phyloP scores from a whole-genome alignment of 129 eudicot species.

The Gnaphalium uliginosum region DNA sequence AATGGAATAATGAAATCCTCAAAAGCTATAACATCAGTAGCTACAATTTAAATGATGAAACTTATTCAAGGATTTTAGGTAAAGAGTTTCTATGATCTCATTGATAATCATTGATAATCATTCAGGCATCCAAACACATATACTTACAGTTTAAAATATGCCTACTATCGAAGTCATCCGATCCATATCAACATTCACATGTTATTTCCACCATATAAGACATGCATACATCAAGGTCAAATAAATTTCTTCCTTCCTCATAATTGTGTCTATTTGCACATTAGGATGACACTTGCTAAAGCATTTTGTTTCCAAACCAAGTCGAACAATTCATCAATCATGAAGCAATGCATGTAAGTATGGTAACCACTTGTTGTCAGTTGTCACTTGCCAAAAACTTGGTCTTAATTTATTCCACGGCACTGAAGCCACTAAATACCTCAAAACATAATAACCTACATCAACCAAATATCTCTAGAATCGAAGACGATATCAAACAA shows the following conservation, averaged over 20 bases:
- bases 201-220: not conserved
- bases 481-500: conserved; percentile 1
- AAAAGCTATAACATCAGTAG: not conserved
- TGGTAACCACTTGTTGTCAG: not conserved
- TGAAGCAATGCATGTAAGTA: not conserved
- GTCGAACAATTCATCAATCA: not conserved
- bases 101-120: not conserved
- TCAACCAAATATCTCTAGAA: not conserved
- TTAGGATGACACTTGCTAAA: not conserved
- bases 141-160: not conserved
- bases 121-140: not conserved
- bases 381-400: conserved; percentile 5
- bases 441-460: not conserved
- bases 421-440: not conserved
- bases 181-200: conserved; percentile 2
- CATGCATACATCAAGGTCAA: not conserved
- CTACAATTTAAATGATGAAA: not conserved
- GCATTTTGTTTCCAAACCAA: not conserved
- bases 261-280: not conserved
- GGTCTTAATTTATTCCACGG: not conserved
- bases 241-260: not conserved
- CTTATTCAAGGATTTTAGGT: not conserved
- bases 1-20: not conserved
- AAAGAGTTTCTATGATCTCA: conserved; percentile 1
- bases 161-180: not conserved